Conservation (phyloP, 768 basidiomycete genomes). For the Xerocomellus intermedius region DNA sequence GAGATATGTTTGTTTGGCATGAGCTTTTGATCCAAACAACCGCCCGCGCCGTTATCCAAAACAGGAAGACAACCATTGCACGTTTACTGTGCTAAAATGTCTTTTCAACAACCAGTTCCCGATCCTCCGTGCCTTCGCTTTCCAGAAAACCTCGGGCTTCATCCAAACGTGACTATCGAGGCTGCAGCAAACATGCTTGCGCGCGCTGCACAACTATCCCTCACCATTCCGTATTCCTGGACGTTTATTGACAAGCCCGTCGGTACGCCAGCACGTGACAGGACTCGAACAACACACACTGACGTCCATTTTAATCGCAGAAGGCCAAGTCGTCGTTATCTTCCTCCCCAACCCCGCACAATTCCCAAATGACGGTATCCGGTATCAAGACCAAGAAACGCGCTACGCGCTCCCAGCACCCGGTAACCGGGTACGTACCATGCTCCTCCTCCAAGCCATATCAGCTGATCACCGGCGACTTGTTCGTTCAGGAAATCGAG, state of each 20-base stretch:
- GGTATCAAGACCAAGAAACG: conserved; percentile 72
- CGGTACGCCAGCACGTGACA: conserved; percentile 42
- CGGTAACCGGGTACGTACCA: conserved; percentile 52
- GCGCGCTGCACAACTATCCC: conserved; percentile 56
- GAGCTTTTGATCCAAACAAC: conserved; percentile 32
- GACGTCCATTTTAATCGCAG: conserved; percentile 32
- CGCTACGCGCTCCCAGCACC: conserved; percentile 50
- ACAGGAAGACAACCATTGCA: conserved; percentile 8
- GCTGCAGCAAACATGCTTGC: conserved; percentile 58
- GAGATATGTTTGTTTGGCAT: conserved; percentile 24
- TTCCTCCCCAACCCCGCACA: conserved; percentile 57
- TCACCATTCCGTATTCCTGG: conserved; percentile 65
- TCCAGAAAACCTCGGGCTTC: conserved; percentile 62
- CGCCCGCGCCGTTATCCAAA: conserved; percentile 8
- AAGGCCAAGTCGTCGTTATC: conserved; percentile 65
- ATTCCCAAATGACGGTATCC: conserved; percentile 75
- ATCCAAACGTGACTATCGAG: conserved; percentile 55
- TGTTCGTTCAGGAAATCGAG: conserved; percentile 63
- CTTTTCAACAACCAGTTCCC: conserved; percentile 47
- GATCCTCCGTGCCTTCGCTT: conserved; percentile 70
- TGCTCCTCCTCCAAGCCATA: neutral
- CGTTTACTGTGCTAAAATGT: conserved; percentile 15
- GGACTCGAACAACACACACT: neutral
- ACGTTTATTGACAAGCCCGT: conserved; percentile 74
- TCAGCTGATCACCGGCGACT: neutral